Evolutionary conservation across 2,329 filamentous ascomycete species (phyloP), one percentile per base, ranked within the genome.

Genomic region (Fusarium ambrosium): DNA sequence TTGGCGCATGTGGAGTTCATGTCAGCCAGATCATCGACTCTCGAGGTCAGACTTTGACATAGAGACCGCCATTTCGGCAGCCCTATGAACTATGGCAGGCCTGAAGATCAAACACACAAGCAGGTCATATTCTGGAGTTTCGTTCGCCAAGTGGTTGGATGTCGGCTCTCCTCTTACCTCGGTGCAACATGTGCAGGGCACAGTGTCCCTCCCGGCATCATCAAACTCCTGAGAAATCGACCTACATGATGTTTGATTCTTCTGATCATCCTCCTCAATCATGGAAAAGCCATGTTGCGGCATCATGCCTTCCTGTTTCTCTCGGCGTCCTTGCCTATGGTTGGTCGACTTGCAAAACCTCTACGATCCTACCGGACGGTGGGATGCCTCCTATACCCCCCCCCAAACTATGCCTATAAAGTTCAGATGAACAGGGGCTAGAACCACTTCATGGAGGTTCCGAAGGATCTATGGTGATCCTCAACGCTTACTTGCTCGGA

Each of bases 381-480:
- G 41, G 60, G 39, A 53, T 63, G 61, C 34, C 61, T 51, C 45
- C 39, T 36, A 53, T 53, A 22, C 20, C 24, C 32, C 61, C 32
- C 61, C 61, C 34, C 7, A 24, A 53, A 16, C 45, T 27, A 39
- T 24, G 13, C 29, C 62, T 34, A 53, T 29, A 16, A 24, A 58
- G 62, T 53, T 58, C 45, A 39, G 61, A 63, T 63, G 61, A 55
- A 63, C 45, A 63, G 27, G 45, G 61, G 32, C 10, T 41, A 29
- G 61, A 41, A 55, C 43, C 32, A 27, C 45, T 39, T 39, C 18
- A 63, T 55, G 32, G 29, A 63, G 22, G 16, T 22, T 36, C 20
- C 29, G 27, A 58, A 64, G 37, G 62, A 43, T 58, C 34, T 53
- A 7, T 58, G 62, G 16, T 27, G 18, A 24, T 45, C 24, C n/a